These are phyloP conservation scores for Emergomyces orientalis DNA, from an alignment of 2,329 filamentous ascomycete species.

Conservation along the genomic window DNA sequence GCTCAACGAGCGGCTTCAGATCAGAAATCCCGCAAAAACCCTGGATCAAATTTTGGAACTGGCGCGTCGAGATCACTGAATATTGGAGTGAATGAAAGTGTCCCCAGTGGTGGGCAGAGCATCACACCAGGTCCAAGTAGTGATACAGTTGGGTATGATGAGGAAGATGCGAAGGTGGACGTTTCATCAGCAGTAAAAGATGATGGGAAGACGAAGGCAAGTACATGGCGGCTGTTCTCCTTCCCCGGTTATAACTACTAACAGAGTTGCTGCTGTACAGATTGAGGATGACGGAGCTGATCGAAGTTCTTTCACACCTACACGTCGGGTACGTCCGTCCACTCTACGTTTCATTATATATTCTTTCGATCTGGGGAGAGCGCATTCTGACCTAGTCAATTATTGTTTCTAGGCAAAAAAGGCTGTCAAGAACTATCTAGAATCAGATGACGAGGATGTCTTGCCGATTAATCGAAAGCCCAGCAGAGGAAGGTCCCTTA, in stretches of 20 bases:
- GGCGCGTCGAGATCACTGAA: slow-evolving; percentile 33
- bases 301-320: slow-evolving; percentile 57
- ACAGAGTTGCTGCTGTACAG: slow-evolving; percentile 33
- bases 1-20: slow-evolving; percentile 4
- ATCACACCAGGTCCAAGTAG: slow-evolving; percentile 73
- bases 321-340: slow-evolving; percentile 55
- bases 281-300: slow-evolving; percentile 33
- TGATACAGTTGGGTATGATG: slow-evolving; percentile 60
- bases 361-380: not conserved
- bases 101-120: slow-evolving; percentile 33
- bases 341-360: not conserved
- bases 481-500: slow-evolving; percentile 39
- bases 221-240: slow-evolving; percentile 39
- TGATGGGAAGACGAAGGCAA: slow-evolving; percentile 23
- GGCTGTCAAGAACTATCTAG: slow-evolving; percentile 64
- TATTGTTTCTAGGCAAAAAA: slow-evolving; percentile 47
- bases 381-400: not conserved
- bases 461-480: slow-evolving; percentile 48
- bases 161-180: slow-evolving; percentile 44
- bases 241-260: slow-evolving; percentile 37
- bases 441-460: slow-evolving; percentile 65
- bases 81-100: slow-evolving; percentile 41
- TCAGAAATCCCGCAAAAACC: slow-evolving; percentile 5
- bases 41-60: slow-evolving; percentile 11
- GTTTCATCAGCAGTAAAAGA: slow-evolving; percentile 15